Evolutionary conservation across 1,139 yeast species (phyloP), one percentile per base, ranked within the genome.

Genomic region (Kazachstania sp.): DNA sequence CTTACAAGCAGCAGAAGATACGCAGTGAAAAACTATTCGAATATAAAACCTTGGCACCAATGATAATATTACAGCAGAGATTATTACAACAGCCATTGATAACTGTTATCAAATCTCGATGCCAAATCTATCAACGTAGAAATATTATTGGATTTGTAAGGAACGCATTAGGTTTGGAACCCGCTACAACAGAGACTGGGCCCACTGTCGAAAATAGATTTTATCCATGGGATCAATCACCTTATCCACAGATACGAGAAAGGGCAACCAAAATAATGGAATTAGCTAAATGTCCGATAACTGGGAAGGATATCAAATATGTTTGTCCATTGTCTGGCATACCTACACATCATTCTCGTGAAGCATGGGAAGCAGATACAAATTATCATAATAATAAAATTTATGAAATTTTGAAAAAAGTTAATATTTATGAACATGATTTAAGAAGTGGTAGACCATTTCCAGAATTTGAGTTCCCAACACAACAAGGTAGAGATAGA

Each of bases 311-410:
- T 47, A 88, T 92, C 50, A 74, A 83, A 56, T 92, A 74, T 66
- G 87, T 92, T 2, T 92, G 98, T 70, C 98, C 98, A 4, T 70
- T 78, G 50, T 84, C 95, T 6, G 98, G 98, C 5, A 88, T 92
- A 48, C 98, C 98, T 28, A 92, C 98, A 6, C 98, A 92, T 65
- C 95, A 87, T 62, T 81, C 87, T 28, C 75, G 76, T 60, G 90
- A 83, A 57, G 97, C 96, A 2, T 92, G 97, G 96, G 81, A 81
- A 60, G 69, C 71, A 45, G 98, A 92, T 64, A 71, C 64, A 13
- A 80, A 77, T 32, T 90, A 90, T 64, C 97, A 87, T 59, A 64
- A 70, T 23, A 64, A 78, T 43, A 77, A 81, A 57, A 78, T 74
- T 52, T 85, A 83, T 65, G 87, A 87, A 60, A 68, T 78, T 45